Conservation (phyloP, 768 basidiomycete genomes). For the Collybiopsis luxurians region DNA sequence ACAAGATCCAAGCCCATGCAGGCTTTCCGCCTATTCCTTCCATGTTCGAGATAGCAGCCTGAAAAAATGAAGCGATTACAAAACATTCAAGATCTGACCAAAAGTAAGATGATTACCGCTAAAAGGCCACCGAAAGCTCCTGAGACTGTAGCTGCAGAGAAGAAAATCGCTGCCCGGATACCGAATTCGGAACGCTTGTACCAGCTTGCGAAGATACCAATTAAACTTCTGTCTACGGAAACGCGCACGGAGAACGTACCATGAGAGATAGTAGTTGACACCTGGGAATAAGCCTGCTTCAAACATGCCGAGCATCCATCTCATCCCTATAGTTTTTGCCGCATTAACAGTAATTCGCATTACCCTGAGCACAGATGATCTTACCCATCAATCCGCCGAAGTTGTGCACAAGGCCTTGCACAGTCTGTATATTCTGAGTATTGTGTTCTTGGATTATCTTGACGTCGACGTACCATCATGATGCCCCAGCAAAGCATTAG, state of each 20-base stretch:
- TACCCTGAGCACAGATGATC: constrained; percentile 13
- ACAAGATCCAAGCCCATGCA: constrained; percentile 68
- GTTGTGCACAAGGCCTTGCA: constrained; percentile 69
- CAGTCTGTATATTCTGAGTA: constrained; percentile 53
- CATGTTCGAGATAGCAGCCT: constrained; percentile 71
- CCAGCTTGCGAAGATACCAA: constrained; percentile 29
- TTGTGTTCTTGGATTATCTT: constrained; percentile 6
- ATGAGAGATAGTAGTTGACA: constrained; percentile 72
- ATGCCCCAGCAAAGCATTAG: constrained; percentile 77
- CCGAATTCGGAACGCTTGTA: constrained; percentile 76
- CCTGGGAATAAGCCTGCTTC: constrained; percentile 70
- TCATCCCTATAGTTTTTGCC: constrained; percentile 44
- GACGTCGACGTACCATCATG: constrained; percentile 52
- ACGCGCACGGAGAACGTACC: constrained; percentile 36
- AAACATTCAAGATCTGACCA: constrained; percentile 17
- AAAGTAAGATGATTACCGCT: constrained; percentile 50
- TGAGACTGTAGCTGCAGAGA: constrained; percentile 74
- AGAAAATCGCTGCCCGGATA: constrained; percentile 64
- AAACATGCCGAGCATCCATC: constrained; percentile 70
- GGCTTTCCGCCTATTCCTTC: constrained; percentile 66
- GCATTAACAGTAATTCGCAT: not conserved
- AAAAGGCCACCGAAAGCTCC: constrained; percentile 82
- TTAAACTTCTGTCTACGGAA: not conserved
- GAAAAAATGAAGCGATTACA: constrained; percentile 6
- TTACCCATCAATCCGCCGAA: constrained; percentile 66